Percentiles rank a stretch among this genome's conserved stretches.
phyloP scores from a whole-genome alignment of 495 filamentous ascomycete species.

The Xylaria acuta region DNA sequence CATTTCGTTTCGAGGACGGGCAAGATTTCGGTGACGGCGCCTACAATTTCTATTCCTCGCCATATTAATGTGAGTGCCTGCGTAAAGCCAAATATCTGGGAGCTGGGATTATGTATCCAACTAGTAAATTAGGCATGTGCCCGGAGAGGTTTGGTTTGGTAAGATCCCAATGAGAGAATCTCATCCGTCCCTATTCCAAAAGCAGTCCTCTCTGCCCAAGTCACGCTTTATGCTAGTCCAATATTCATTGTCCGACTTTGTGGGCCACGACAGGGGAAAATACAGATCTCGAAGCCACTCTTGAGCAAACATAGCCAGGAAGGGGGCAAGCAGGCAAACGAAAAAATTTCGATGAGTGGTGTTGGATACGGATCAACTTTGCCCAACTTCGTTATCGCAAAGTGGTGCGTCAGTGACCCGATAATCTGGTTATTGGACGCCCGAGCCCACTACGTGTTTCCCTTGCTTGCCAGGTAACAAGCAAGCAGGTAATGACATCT shows the following conservation, averaged over 20 bases:
- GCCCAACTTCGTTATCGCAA: not conserved
- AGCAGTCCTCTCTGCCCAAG: no score
- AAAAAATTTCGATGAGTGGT: not conserved
- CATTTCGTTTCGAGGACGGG: not conserved
- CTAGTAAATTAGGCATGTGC: no score
- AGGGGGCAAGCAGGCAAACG: not conserved
- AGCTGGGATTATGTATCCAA: not conserved
- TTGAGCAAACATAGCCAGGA: not conserved
- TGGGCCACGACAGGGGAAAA: not conserved
- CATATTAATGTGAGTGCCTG: not conserved
- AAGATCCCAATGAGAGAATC: not conserved
- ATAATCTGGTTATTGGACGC: slow-evolving; percentile 16
- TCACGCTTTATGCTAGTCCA: not conserved
- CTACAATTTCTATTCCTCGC: not conserved
- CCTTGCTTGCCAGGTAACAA: not conserved
- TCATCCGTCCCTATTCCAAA: not conserved
- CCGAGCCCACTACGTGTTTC: not conserved
- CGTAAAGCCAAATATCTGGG: not conserved
- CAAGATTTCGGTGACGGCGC: not conserved
- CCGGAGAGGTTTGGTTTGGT: no score
- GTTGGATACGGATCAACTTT: not conserved
- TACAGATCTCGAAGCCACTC: not conserved
- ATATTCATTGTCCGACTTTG: slow-evolving; percentile 3
- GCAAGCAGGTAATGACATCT: not conserved
- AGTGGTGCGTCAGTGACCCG: slow-evolving; percentile 10